Evolutionary conservation across 2,329 filamentous ascomycete species (phyloP).

Genomic region (Neopestalotiopsis sp.): DNA sequence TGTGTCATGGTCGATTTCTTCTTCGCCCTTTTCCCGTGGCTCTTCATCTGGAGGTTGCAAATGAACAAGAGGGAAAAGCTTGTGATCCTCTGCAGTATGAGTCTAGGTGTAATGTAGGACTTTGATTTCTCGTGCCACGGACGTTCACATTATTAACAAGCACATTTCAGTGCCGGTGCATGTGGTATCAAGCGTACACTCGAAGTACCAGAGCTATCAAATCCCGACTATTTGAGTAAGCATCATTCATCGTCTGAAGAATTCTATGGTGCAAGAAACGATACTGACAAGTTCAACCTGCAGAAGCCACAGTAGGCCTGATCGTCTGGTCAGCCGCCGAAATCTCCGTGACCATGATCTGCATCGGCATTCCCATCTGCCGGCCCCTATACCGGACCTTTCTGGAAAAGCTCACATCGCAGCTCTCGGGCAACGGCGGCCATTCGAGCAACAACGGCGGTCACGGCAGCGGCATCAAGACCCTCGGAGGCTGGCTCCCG

Average conservation of each 20-base stretch:
- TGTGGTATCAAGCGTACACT: conserved; percentile 15
- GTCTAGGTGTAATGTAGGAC: conserved; percentile 11
- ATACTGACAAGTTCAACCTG: not conserved
- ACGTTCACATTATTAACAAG: not conserved
- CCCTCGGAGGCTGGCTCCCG: not conserved
- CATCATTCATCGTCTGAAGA: not conserved
- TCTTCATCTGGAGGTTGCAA: conserved; percentile 17
- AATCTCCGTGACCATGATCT: conserved; percentile 27
- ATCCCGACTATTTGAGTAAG: conserved; percentile 12
- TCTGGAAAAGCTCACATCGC: conserved; percentile 16
- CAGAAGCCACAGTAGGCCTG: conserved; percentile 12
- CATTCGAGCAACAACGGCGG: not conserved
- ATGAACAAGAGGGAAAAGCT: conserved; percentile 18
- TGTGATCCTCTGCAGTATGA: conserved; percentile 19
- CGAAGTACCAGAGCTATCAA: conserved; percentile 10
- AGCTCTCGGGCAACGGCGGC: not conserved
- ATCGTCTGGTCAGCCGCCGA: conserved; percentile 17
- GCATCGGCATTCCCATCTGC: conserved; percentile 29
- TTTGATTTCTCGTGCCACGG: not conserved
- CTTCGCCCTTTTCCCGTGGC: conserved; percentile 22
- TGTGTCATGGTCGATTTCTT: conserved; percentile 21
- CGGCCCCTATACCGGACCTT: conserved; percentile 23
- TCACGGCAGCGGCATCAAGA: not conserved
- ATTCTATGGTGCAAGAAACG: not conserved
- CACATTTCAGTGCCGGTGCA: not conserved